These are phyloP conservation scores for Lactarius hengduanensis DNA, from an alignment of 768 basidiomycete genomes.

Conservation along the genomic window DNA sequence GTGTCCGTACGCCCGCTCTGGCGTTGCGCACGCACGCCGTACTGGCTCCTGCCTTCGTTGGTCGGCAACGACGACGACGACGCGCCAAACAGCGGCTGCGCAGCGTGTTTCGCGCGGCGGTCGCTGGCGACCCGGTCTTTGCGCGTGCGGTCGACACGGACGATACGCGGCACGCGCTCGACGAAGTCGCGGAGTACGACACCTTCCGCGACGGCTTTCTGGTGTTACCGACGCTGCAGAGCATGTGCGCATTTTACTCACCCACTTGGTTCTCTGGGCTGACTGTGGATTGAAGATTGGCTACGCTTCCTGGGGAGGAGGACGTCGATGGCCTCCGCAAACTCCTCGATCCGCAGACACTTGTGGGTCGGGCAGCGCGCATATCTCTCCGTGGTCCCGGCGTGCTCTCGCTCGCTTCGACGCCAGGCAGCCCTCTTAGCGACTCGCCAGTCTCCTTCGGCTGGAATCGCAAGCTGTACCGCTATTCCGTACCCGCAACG, in stretches of 20 bases:
- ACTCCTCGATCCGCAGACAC: constrained; percentile 36
- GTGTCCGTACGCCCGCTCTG: constrained; percentile 35
- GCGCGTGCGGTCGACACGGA: constrained; percentile 34
- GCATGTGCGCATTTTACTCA: constrained; percentile 32
- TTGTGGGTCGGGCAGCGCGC: constrained; percentile 32
- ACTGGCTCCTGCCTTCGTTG: constrained; percentile 35
- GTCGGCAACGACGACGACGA: constrained; percentile 25
- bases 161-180: constrained; percentile 35
- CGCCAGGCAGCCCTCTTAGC: constrained; percentile 28
- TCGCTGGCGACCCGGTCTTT: constrained; percentile 32
- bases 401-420: constrained; percentile 33
- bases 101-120: constrained; percentile 31
- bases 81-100: constrained; percentile 27
- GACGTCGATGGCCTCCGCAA: constrained; percentile 35
- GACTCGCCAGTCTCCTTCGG: constrained; percentile 23
- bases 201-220: constrained; percentile 39
- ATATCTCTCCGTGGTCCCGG: constrained; percentile 34
- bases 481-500: constrained; percentile 25
- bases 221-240: constrained; percentile 37
- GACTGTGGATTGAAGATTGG: constrained; percentile 29
- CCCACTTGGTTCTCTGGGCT: not conserved
- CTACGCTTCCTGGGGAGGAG: constrained; percentile 38
- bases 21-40: constrained; percentile 37
- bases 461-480: constrained; percentile 23
- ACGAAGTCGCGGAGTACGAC: constrained; percentile 38